Conservation (phyloP, 1,284 basidiomycete genomes). For the Gymnopus androsaceus region DNA sequence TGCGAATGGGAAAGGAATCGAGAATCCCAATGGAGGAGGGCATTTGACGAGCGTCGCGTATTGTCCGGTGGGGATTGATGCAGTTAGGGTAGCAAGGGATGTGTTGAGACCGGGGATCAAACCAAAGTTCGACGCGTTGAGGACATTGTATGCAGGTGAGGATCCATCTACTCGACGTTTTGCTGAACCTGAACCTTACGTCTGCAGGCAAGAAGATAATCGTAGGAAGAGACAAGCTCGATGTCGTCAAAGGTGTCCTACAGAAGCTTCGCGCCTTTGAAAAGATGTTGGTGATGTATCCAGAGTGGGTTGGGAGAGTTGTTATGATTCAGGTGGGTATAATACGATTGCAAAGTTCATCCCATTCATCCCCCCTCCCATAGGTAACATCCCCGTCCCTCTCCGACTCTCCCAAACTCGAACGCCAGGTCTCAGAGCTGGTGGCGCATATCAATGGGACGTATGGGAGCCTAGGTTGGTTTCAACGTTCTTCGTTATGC, state of each 20-base stretch:
- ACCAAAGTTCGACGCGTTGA: conserved; percentile 87
- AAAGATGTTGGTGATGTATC: conserved; percentile 91
- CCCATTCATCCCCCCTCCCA: too few relatives aligned
- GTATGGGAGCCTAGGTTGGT: too few relatives aligned
- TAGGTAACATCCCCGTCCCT: conserved; percentile 91
- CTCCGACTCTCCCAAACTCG: conserved; percentile 92
- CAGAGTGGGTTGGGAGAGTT: conserved; percentile 92
- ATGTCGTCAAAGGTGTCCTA: conserved; percentile 96
- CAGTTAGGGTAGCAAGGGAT: conserved; percentile 85
- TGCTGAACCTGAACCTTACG: too few relatives aligned
- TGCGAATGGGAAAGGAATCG: conserved; percentile 83
- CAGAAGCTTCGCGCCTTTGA: conserved; percentile 98
- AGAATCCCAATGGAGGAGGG: too few relatives aligned
- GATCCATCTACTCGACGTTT: too few relatives aligned
- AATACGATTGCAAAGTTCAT: too few relatives aligned
- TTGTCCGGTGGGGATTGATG: conserved; percentile 98
- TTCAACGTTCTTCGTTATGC: too few relatives aligned
- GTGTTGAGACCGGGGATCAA: conserved; percentile 80
- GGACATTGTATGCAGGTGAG: conserved; percentile 85
- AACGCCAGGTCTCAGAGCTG: conserved; percentile 91
- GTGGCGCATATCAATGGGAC: conserved; percentile 97
- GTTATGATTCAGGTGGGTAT: conserved; percentile 62
- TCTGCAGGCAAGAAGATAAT: conserved; percentile 99
- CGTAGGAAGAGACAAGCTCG: conserved; percentile 97
- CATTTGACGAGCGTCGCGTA: too few relatives aligned